Percentiles rank a stretch among this genome's conserved stretches.
These are phyloP conservation scores for Chaetomium cochliodes DNA, from an alignment of 495 filamentous ascomycete genomes.

Conservation along the genomic window DNA sequence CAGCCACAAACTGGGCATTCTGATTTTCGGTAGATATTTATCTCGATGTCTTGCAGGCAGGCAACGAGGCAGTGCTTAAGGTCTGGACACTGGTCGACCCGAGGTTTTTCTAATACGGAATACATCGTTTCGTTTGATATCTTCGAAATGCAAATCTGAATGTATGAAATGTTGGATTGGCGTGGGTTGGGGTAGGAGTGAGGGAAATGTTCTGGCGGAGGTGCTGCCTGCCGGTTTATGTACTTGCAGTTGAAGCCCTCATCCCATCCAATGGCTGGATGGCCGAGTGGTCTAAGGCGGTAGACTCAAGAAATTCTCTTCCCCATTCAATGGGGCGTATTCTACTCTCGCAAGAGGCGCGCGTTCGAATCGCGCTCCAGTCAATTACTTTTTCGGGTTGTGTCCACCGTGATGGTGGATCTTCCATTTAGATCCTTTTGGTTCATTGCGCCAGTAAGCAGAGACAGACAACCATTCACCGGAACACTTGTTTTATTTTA, in stretches of 20 bases:
- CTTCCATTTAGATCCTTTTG: background rate
- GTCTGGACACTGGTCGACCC: background rate
- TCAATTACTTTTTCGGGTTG: slow-evolving; percentile 25
- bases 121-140: no score
- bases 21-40: background rate
- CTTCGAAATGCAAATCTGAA: no score
- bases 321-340: slow-evolving; percentile 24
- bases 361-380: slow-evolving; percentile 40
- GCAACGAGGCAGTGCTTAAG: background rate
- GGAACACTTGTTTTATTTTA: no score
- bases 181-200: no score
- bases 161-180: no score
- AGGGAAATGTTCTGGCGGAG: no score
- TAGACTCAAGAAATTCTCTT: slow-evolving; percentile 34
- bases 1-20: background rate
- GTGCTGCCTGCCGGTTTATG: background rate
- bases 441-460: background rate
- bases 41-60: background rate
- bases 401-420: background rate
- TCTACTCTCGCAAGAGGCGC: slow-evolving; percentile 39
- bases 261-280: slow-evolving; percentile 27
- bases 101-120: no score
- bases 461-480: no score
- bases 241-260: background rate
- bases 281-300: slow-evolving; percentile 40